Base-by-base conservation (phyloP, 106 monocot species). In the Dendrobium huoshanense region DNA sequence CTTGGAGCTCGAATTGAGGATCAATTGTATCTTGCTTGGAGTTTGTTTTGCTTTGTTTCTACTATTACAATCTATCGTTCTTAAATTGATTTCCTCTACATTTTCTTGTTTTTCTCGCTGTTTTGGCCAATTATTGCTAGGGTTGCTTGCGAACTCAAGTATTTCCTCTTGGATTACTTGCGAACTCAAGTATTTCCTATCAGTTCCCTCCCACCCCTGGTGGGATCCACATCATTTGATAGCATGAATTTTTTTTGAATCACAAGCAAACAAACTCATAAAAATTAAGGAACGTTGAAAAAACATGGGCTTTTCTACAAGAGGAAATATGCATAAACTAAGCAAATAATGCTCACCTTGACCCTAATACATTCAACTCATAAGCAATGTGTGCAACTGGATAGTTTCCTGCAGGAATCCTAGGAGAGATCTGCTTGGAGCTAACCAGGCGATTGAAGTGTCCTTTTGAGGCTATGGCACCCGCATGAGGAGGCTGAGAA, bases 361-460 rank as follows among this genome's bases (percentile, higher is more conserved):
- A 94, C 70, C 92, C 94, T 72, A 94, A 61, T 10, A 97, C 89
- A 82, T 94, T 97, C 80, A 92, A 67, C 77, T 97, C 97, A 75
- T 94, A 97, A 56, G 88, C 79, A 82, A 97, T 80, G 68, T 85
- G 90, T 10, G 87, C 90, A 51, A 94, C 84, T 18, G 90, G 83
- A 77, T 89, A 91, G 76, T 92, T 92, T 29, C 97, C 92, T 81
- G 89, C 77, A 78, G 94, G 94, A 16, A 89, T 49, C 64, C 85
- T 82, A 7, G 87, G 87, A 19, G 87, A 82, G 16, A 89, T 56
- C 47, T 89, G 84, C 31, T 82, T 80, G 19, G 87, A 85, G 67
- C 85, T 77, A 41, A 85, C 55, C 5, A 79, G 10, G 41, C 86
- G 89, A 72, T 79, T 85, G 9, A 88, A 88, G 31, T 86, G 86